Evolutionary conservation across 345 rosid species (phyloP).

Genomic region (Kernera saxatilis): DNA sequence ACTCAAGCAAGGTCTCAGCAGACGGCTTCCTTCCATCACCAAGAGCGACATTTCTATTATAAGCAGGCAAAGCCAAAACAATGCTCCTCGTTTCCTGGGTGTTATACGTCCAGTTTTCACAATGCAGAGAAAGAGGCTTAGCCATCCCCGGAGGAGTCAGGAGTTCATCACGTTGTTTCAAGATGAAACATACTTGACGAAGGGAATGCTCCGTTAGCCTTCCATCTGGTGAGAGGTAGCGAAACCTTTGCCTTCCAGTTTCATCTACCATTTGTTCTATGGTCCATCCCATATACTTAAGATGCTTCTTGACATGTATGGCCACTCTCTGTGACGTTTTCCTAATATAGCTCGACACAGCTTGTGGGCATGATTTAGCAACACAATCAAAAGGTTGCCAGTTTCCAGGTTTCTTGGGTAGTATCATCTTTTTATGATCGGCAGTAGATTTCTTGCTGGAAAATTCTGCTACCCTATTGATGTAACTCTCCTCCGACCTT

Average conservation of each 20-base stretch:
- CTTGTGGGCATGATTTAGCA: constrained; percentile 50
- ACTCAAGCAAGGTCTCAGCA: background rate
- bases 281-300: constrained; percentile 52
- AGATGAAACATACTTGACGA: constrained; percentile 37
- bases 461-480: constrained; percentile 10
- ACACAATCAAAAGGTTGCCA: constrained; percentile 50
- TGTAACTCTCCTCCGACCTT: constrained; percentile 13
- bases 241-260: constrained; percentile 22
- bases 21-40: background rate
- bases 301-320: constrained; percentile 44
- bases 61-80: constrained; percentile 28
- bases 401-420: background rate
- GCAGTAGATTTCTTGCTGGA: constrained; percentile 17
- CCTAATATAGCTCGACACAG: constrained; percentile 36
- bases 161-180: constrained; percentile 19
- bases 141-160: background rate
- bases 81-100: background rate
- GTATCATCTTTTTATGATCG: background rate
- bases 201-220: constrained; percentile 48
- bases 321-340: background rate
- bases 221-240: constrained; percentile 61
- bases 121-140: background rate
- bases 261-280: constrained; percentile 33
- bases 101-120: background rate
- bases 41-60: background rate